Base-by-base conservation (phyloP, 2,329 filamentous ascomycete species). In the Pseudocercospora fuligena region DNA sequence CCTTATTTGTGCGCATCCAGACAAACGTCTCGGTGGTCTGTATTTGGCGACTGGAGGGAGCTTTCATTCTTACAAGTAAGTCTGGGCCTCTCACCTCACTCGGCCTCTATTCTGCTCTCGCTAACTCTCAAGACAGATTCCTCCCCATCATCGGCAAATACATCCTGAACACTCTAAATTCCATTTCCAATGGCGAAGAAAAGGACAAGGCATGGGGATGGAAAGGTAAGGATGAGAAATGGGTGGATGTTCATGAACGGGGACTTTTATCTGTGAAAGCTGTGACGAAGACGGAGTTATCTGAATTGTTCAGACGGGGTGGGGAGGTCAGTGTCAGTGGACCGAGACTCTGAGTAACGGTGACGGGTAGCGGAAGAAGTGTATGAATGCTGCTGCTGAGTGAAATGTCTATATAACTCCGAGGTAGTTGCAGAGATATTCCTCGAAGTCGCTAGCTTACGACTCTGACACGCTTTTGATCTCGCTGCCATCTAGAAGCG, bases 41-140 rank as follows among this genome's bases (percentile, higher is more conserved):
- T 89, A 85, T 75, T 75, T 91, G 25, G 88, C 88, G 0, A 86
- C 85, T 0, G 88, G 86, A 12, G 88, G 88, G 1, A 89, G 87
- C 12, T 88, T 89, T 69, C 88, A 90, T 73, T 84, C 85, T 31
- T 72, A 72, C 33, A 72, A 72, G 70, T 68, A 25, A 43, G 69
- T 65, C 8, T 6, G 29, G 12, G 14, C 16, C 19, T 16, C 23
- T 19, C 31, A 1, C 21, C 21, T 6, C 19, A 1, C 27, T 12
- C 12, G 9, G 4, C 36, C 29, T 19, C 47, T 47, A 0, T 1
- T 12, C 2, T 14, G 7, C 31, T 12, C 31, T 33, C 11, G 31
- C 63, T 67, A 33, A 62, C 40, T 14, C 23, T 12, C 9, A 16
- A 8, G 12, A 89, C 85, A 43, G 90, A 75, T 75, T 91, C 73